Evolutionary conservation across 208 protist genomes (phyloP).

Genomic region (Porcisia hertigi): DNA sequence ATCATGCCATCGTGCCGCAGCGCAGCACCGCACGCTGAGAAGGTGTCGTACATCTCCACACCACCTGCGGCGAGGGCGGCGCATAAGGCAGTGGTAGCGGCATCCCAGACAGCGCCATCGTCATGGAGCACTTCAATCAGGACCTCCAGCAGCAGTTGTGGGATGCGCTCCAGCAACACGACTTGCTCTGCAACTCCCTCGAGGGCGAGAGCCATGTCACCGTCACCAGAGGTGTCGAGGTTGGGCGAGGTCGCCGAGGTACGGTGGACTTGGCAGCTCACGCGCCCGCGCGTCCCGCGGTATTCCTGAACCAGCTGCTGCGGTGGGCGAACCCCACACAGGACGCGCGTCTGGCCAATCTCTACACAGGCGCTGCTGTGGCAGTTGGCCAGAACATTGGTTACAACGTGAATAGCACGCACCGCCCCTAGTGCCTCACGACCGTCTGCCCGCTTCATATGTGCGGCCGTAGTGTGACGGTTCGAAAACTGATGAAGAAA

Average conservation of each 20-base stretch:
- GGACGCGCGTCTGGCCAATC: conserved; percentile 75
- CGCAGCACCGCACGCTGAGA: conserved; percentile 69
- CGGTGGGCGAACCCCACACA: conserved; percentile 79
- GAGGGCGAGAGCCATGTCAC: conserved; percentile 64
- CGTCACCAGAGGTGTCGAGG: conserved; percentile 30
- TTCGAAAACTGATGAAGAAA: not conserved
- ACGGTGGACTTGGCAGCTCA: conserved; percentile 63
- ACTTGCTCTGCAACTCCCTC: conserved; percentile 82
- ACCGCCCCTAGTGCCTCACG: conserved; percentile 41
- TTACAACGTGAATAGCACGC: conserved; percentile 67
- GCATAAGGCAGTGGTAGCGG: conserved; percentile 62
- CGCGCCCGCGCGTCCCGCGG: conserved; percentile 69
- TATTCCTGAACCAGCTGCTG: conserved; percentile 88
- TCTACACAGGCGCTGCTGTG: conserved; percentile 85
- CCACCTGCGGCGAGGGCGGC: conserved; percentile 63
- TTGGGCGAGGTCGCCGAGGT: conserved; percentile 28
- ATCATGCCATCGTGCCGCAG: conserved; percentile 60
- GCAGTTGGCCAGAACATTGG: conserved; percentile 70
- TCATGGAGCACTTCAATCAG: conserved; percentile 74
- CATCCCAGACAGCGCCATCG: conserved; percentile 78
- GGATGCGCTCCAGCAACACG: conserved; percentile 70
- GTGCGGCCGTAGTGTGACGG: too few species aligned
- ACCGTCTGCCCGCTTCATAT: conserved; percentile 35
- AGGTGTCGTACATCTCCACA: conserved; percentile 69
- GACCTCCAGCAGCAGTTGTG: conserved; percentile 78